Base-by-base conservation (phyloP, 1,139 yeast genomes). In the Suhomyces maxii region DNA sequence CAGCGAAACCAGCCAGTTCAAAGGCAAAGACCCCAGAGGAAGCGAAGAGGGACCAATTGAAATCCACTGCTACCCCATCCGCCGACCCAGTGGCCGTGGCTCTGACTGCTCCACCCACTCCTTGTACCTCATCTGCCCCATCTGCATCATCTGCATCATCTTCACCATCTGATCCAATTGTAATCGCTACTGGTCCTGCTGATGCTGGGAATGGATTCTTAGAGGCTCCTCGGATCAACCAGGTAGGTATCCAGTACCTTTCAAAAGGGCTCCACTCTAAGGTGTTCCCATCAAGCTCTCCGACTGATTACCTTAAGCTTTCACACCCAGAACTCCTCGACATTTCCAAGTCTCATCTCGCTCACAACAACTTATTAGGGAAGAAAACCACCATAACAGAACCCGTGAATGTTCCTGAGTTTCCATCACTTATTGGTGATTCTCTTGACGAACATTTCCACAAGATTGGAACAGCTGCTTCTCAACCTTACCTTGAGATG, bases 381-480 rank as follows among this genome's bases (percentile, higher is more conserved):
- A 91, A 89, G 61, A 80, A 80, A 52, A 89, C 97, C 1, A 77
- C 79, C n/a, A 65, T 82, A 7, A 66, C 77, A 1, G 77, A 76
- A 2, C 90, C 95, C 0, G 80, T 90, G 4, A 60, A 70, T 13
- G 79, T 93, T 41, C 65, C 76, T 2, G 57, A 65, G 39, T 65
- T 90, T 31, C 99, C 99, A 0, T 63, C 67, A 23, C 62, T 93
- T 26, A 81, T 83, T 41, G 99, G 98, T 0, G 56, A 64, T 1
- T 67, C 82, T 6, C 65, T 95, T 10, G 96, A 87, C 60, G 96
- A 89, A 59, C 99, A 95, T 68, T 95, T 95, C 61, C 76, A 82
- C 56, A 76, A 77, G 51, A 65, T 95, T 3, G 98, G 96, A 0
- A 60, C 69, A 28, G 68, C 74, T 56, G 76, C 82, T 9, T 66